These are phyloP conservation scores for Diplodia intermedia DNA, from an alignment of 2,329 filamentous ascomycete species.

Conservation along the genomic window DNA sequence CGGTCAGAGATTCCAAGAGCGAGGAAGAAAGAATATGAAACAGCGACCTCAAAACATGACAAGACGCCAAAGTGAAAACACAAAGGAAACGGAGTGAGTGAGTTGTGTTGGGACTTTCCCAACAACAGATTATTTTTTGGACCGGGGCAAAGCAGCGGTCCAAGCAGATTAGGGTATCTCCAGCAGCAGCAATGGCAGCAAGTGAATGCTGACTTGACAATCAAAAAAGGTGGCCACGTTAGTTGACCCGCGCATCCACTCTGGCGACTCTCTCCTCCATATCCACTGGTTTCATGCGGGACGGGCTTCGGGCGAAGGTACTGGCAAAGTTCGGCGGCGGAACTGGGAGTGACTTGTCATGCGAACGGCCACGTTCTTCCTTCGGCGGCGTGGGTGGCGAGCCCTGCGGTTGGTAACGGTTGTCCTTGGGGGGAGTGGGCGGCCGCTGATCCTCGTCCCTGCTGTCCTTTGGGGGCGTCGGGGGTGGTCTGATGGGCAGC, in stretches of 20 bases:
- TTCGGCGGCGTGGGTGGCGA: conserved; percentile 52
- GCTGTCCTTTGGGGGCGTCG: conserved; percentile 54
- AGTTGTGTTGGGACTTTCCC: conserved; percentile 16
- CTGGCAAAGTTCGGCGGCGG: conserved; percentile 36
- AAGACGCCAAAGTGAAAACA: conserved; percentile 24
- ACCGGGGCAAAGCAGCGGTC: conserved; percentile 23
- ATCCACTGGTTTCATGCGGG: conserved; percentile 28
- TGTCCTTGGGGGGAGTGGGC: conserved; percentile 49
- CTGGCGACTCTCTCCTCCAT: conserved; percentile 30
- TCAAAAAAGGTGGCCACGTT: conserved; percentile 13
- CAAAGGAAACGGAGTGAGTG: conserved; percentile 24
- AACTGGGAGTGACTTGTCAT: conserved; percentile 46
- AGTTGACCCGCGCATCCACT: conserved; percentile 31
- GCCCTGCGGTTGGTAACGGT: conserved; percentile 36
- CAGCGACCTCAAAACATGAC: conserved; percentile 28
- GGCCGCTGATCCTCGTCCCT: conserved; percentile 42
- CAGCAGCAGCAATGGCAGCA: conserved; percentile 27
- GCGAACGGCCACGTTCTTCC: conserved; percentile 42
- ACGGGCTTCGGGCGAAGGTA: conserved; percentile 35
- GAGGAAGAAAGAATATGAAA: conserved; percentile 1
- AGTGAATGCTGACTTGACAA: conserved; percentile 16
- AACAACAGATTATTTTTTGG: conserved; percentile 25
- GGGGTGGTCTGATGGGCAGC: conserved; percentile 48
- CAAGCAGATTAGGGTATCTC: conserved; percentile 28
- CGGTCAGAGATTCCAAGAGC: background rate